Evolutionary conservation across 768 basidiomycete genomes (phyloP).

Genomic region (Phylloporus arenicola): DNA sequence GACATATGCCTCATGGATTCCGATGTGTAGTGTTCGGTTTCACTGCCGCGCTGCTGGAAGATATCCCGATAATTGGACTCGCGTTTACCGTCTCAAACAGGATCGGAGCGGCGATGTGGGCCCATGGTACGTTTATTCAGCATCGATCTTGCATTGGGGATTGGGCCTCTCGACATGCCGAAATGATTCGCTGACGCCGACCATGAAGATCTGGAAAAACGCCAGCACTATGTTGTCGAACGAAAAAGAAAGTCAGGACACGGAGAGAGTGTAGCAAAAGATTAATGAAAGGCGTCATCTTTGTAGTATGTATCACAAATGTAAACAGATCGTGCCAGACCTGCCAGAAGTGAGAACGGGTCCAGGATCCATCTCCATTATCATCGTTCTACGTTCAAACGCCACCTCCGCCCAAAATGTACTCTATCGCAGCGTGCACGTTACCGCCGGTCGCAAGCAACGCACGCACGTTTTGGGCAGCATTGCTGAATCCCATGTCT

Average conservation of each 20-base stretch:
- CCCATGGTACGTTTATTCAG: constrained; percentile 50
- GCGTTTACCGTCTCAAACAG: constrained; percentile 82
- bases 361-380: not conserved
- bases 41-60: constrained; percentile 73
- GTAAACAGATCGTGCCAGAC: not conserved
- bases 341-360: not conserved
- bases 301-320: not conserved
- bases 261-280: not conserved
- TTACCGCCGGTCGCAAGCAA: constrained; percentile 90
- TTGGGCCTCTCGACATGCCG: not conserved
- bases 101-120: constrained; percentile 94
- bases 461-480: constrained; percentile 84
- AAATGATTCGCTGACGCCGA: not conserved
- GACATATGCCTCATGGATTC: not conserved
- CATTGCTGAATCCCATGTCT: constrained; percentile 93
- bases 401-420: constrained; percentile 81
- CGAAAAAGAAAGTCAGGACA: not conserved
- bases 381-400: constrained; percentile 1
- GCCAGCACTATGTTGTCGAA: constrained; percentile 43
- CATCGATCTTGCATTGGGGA: not conserved
- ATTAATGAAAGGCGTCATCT: not conserved
- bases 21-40: constrained; percentile 71
- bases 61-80: constrained; percentile 75
- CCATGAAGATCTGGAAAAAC: constrained; percentile 55
- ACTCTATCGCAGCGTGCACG: constrained; percentile 88